Evolutionary conservation across 2,329 filamentous ascomycete genomes (phyloP), one percentile per base, ranked within the genome.

Genomic region (Sclerotinia borealis): DNA sequence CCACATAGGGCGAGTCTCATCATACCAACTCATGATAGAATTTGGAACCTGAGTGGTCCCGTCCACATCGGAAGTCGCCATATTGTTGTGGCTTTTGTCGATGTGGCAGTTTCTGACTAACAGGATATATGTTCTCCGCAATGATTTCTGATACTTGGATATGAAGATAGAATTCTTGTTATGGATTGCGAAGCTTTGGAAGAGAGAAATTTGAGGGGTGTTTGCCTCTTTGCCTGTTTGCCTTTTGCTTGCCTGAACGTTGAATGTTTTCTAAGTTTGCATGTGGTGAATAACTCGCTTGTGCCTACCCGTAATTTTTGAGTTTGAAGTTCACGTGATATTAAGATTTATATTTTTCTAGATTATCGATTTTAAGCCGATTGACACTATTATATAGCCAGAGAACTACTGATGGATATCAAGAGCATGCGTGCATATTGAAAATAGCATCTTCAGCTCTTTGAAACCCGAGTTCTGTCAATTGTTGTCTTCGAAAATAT

Each of bases 1-100:
- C 56, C 76, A 76, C 61, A 79, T 75, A 8, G 79, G 77, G 15
- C 74, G 68, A 4, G 79, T 73, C 15, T 69, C 71, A 64, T 75
- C 76, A 70, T 82, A 83, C 75, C 77, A 75, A 25, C 63, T 67
- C 45, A 68, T 48, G 58, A 72, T 67, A 59, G 65, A 62, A 66
- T 62, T n/a, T n/a, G 60, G 74, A 58, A 47, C 19, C 8, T 58
- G 43, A 47, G 43, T 48, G 56, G 60, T 47, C 51, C 60, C 41
- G 60, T 62, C 60, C 39, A 31, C 60, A 62, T 55, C 50, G 22
- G 60, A 56, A 62, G 60, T 31, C 25, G 29, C 51, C 60, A 62
- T 62, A 25, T 58, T 34, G 45, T 45, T 47, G 39, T 58, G 54
- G 39, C 54, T 56, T 56, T 45, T 58, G 29, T 58, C n/a, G 54